Evolutionary conservation across 169 alveolate species (phyloP).

Genomic region (Eimeria tenella): DNA sequence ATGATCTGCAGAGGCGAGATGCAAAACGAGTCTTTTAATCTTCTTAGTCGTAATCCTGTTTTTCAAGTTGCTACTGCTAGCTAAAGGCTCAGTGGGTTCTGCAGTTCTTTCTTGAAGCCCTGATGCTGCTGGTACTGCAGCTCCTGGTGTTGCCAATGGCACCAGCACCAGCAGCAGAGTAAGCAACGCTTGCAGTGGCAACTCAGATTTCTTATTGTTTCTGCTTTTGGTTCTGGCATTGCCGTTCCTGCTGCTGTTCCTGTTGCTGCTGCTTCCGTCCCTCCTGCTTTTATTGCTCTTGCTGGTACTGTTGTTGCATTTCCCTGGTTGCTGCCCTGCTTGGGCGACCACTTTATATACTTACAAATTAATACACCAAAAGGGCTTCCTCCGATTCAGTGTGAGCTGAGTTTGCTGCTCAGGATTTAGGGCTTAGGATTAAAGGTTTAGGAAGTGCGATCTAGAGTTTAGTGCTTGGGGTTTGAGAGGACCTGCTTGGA

Average conservation of each 20-base stretch:
- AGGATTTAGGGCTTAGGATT: not conserved
- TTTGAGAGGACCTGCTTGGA: conserved; percentile 42
- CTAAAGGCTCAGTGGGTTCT: not conserved
- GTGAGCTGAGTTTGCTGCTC: not conserved
- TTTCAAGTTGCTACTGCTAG: too few species aligned
- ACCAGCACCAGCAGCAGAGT: not conserved
- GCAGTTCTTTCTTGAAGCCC: not conserved
- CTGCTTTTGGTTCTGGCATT: not conserved
- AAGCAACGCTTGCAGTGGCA: not conserved
- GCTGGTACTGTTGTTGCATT: not conserved
- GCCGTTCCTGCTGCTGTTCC: not conserved
- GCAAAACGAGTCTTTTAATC: too few species aligned
- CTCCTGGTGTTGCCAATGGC: not conserved
- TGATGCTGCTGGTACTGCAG: not conserved
- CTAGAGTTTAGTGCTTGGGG: conserved; percentile 16
- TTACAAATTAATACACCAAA: too few species aligned
- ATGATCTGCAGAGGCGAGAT: too few species aligned
- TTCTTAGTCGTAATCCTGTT: too few species aligned
- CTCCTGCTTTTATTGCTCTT: not conserved
- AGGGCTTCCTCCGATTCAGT: too few species aligned
- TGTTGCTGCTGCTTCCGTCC: not conserved
- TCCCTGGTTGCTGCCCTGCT: not conserved
- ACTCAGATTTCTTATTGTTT: not conserved
- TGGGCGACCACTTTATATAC: not conserved
- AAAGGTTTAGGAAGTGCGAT: not conserved